A percentile compares a stretch with the other conserved stretches of the same genome.
Evolutionary conservation across 305 asterid genomes (phyloP).

Genomic region (Plantago lanceolata): DNA sequence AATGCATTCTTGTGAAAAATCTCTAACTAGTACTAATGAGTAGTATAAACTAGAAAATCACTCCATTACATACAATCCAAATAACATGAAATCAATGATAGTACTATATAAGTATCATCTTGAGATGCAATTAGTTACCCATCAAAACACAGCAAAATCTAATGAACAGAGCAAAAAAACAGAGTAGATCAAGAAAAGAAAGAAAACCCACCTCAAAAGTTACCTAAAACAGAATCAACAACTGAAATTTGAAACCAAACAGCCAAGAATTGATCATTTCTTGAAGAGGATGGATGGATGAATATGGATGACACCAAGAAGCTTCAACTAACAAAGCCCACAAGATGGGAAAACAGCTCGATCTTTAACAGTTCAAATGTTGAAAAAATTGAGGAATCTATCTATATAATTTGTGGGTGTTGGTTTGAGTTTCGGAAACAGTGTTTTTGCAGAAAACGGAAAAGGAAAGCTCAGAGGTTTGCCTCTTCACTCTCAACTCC

Average conservation of each 20-base stretch:
- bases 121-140: neutral
- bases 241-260: too few species aligned
- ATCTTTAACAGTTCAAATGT: neutral
- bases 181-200: slow-evolving; percentile 17
- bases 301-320: too few species aligned
- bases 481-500: neutral
- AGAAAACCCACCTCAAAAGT: slow-evolving; percentile 13
- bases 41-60: neutral
- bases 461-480: neutral
- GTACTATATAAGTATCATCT: too few species aligned
- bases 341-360: neutral
- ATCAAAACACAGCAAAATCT: neutral
- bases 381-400: slow-evolving; percentile 6
- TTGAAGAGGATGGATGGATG: neutral
- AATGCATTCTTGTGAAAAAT: neutral
- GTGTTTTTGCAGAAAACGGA: neutral
- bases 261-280: too few species aligned
- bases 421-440: neutral
- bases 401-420: neutral
- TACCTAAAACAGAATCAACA: too few species aligned
- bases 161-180: slow-evolving; percentile 8
- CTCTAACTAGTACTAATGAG: neutral
- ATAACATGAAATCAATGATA: neutral
- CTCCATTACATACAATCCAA: too few species aligned
- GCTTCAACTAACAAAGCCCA: too few species aligned